phyloP scores from a whole-genome alignment of 805 yeast species.

The Kodamaea sagamina region DNA sequence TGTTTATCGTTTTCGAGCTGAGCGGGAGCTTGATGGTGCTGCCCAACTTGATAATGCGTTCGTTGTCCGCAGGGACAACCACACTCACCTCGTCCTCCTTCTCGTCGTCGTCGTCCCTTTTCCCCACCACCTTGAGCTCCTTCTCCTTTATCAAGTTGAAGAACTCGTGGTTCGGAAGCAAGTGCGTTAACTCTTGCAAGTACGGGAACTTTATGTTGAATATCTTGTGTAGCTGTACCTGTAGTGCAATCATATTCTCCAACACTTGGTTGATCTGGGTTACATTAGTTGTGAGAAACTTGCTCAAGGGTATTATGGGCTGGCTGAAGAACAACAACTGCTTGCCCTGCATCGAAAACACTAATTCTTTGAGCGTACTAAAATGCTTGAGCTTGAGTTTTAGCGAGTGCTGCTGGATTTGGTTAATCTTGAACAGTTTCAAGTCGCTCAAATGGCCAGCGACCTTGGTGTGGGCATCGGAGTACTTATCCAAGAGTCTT shows the following conservation, averaged over 20 bases:
- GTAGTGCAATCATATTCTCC: constrained; percentile 24
- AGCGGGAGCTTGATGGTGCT: constrained; percentile 23
- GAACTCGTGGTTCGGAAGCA: constrained; percentile 27
- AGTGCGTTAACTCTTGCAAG: constrained; percentile 18
- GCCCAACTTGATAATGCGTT: constrained; percentile 35
- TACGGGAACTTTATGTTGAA: constrained; percentile 22
- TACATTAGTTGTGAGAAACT: constrained; percentile 30
- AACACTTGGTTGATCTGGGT: constrained; percentile 23
- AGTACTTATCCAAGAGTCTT: background rate
- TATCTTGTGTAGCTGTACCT: constrained; percentile 17
- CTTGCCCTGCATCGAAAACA: constrained; percentile 17
- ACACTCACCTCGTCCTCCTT: constrained; percentile 11
- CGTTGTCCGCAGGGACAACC: constrained; percentile 14
- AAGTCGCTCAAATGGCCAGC: constrained; percentile 12
- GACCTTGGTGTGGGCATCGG: constrained; percentile 1
- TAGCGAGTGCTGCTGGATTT: constrained; percentile 28
- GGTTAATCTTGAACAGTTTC: constrained; percentile 16
- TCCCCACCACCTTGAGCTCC: constrained; percentile 29
- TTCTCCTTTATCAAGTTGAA: constrained; percentile 35
- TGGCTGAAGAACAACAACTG: constrained; percentile 24
- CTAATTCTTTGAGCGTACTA: constrained; percentile 27
- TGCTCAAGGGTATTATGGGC: constrained; percentile 29
- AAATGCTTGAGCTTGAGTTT: constrained; percentile 27
- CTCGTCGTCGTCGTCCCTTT: constrained; percentile 16
- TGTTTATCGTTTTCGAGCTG: constrained; percentile 20